Base-by-base conservation (phyloP, 2,329 filamentous ascomycete species). In the Fusarium transvaalense region DNA sequence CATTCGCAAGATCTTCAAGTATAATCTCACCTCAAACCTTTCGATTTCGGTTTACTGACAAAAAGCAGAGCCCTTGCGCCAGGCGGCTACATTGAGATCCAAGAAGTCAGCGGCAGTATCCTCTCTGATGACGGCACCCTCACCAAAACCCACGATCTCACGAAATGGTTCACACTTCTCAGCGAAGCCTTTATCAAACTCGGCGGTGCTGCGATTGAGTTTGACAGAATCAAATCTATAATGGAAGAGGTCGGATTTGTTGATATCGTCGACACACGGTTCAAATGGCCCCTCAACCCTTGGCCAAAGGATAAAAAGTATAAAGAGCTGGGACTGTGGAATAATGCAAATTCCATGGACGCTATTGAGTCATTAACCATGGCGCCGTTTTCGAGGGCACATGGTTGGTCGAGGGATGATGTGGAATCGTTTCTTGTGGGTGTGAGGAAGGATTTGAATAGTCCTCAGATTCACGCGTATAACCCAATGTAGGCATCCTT, bases 291-390 rank as follows among this genome's bases (percentile, higher is more conserved):
- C 0, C 48, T 45, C 1, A 68, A 68, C 15, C 10, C 35, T 2
- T 71, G 68, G 68, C 67, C 63, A 0, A 45, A 35, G 8, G 54
- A 71, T 2, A 62, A 63, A n/a, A 66, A 45, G 34, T 43, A 62
- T 2, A 66, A 63, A 10, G 63, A 67, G 10, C 5, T 66, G 2
- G 64, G 62, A 1, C 27, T 13, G 0, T 68, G 64, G 64, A 68
- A 66, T 4, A 54, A 68, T 3, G 32, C 47, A 2, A 51, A 51
- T 9, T 21, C 2, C 46, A 68, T 9, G 3, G 34, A 32, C 0
- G 64, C 61, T 5, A 19, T 68, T 1, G 64, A 68, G 14, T 55
- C 50, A 1, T 10, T 68, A 13, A 68, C 50, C 1, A 6, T 71
- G 46, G 68, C 57, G 0, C 54, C 64, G 0, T 71, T 71, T 3